Evolutionary conservation across 345 rosid species (phyloP), one percentile per base, ranked within the genome.

Genomic region (Salix purpurea): DNA sequence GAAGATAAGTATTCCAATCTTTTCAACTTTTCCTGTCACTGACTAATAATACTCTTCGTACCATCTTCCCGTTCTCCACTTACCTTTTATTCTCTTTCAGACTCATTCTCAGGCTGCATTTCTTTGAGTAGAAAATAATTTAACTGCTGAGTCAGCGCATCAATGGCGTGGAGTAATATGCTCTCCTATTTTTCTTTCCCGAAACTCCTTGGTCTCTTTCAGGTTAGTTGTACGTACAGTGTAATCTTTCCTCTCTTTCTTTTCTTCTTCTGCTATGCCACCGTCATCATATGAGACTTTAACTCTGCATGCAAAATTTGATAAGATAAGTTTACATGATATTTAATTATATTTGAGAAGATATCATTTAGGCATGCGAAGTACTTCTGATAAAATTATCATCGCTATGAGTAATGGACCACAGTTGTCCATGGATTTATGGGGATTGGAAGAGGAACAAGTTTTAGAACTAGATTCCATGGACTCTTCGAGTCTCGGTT

Each of bases 81-180:
- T 15, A 23, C n/a, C 37, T 48, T 52, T 13, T n/a, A 58, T 28
- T 26, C 32, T 46, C 28, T 11, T 42, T 13, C 9, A 21, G 68
- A 65, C 40, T 65, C 37, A 15, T 15, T 34, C 39, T 15, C 42
- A 1, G 42, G 34, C 8, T 48, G 61, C 13, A 16, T 6, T 50
- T 40, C 46, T 44, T 46, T 64, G 40, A 37, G 32, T n/a, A 7
- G 18, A 74, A 30, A 71, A 46, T 5, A 11, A 30, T 58, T 10
- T n/a, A 28, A 4, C 9, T 11, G 9, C 64, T 21, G 34, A 15
- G 40, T 21, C 39, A 58, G 40, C 2, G 44, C 46, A 61, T 70
- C 67, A 24, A 78, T 78, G 80, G 67, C 72, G 54, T 67, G 76
- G 80, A 72, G 26, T 67, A 78, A 66, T 15, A 10, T 78, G 19